Evolutionary conservation across 331 rosid species (phyloP), one percentile per base, ranked within the genome.

Genomic region (Malus hybrid): DNA sequence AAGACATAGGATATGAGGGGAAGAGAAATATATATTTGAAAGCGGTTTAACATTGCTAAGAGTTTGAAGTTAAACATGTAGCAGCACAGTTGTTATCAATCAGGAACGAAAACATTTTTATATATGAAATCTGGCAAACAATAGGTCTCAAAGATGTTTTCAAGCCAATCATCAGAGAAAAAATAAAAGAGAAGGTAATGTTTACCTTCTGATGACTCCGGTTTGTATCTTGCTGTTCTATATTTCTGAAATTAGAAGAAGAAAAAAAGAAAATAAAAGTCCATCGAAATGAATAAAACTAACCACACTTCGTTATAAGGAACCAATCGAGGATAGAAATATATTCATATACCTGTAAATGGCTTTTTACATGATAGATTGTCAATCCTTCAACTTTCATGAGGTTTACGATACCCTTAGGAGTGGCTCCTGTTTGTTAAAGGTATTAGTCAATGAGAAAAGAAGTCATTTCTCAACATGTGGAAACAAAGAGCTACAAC

Each of bases 281-380:
- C 12, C 22, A 48, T 48, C 28, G 34, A 54, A 56, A 59, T 52
- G 19, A 77, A 46, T 39, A 56, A 46, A 82, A 73, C 27, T 10
- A 77, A 76, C 48, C 39, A 74, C 39, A 64, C 46, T 67, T 70
- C 67, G 76, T 72, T 16, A 44, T 52, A 60, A 33, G 59, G 78
- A 71, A 54, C 42, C 6, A 72, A 65, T 64, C 36, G 27, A 76
- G 56, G 52, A 80, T 29, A 28, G 62, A 67, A 67, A 42, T 18
- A 48, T 52, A 76, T 42, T 56, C 52, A 33, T 3, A 60, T 80
- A 92, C 99, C 91, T 94, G 99, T 29, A 94, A 86, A 86, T 94
- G 99, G 81, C 99, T 94, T 89, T 94, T 94, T 27, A 94, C 96
- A 78, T 94, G 99, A 88, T 94, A 94, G 69, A 94, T 94, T 54